A percentile compares a stretch with the other conserved stretches of the same genome.
These are phyloP conservation scores for Earliella scabrosa DNA, from an alignment of 1,284 basidiomycete species.

Conservation along the genomic window DNA sequence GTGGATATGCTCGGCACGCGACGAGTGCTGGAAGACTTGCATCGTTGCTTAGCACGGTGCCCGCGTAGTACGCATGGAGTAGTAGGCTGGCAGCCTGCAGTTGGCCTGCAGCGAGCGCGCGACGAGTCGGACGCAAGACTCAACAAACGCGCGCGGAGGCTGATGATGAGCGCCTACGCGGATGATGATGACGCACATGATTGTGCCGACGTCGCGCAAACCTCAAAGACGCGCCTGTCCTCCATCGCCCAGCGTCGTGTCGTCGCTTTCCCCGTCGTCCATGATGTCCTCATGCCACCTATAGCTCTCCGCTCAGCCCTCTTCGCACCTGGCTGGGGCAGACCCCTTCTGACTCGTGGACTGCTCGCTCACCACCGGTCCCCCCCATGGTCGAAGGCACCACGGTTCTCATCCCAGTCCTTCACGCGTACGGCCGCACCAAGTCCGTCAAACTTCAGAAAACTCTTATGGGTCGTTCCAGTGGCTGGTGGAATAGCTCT, in stretches of 20 bases:
- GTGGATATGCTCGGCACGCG: too few species aligned
- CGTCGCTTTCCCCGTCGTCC: conserved; percentile 17
- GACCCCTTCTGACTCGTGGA: conserved; percentile 28
- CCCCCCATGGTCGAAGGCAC: conserved; percentile 24
- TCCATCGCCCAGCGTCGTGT: too few species aligned
- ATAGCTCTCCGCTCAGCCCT: conserved; percentile 33
- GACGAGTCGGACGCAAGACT: too few species aligned
- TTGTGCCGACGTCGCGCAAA: too few species aligned
- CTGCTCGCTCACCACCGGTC: conserved; percentile 21
- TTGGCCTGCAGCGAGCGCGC: too few species aligned
- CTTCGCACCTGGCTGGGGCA: conserved; percentile 30
- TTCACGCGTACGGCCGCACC: conserved; percentile 30
- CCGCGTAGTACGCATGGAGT: too few species aligned
- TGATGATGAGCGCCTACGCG: too few species aligned
- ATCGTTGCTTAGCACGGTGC: too few species aligned
- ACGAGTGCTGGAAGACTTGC: too few species aligned
- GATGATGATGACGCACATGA: conserved; percentile 3
- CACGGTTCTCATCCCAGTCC: conserved; percentile 30
- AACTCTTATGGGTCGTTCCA: conserved; percentile 59
- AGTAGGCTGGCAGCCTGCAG: too few species aligned
- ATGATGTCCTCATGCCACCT: conserved; percentile 23
- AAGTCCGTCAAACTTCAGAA: conserved; percentile 24
- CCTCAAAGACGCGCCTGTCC: not conserved
- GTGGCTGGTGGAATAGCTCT: conserved; percentile 57
- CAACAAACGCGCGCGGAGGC: too few species aligned